A percentile compares a stretch with the other conserved stretches of the same genome.
phyloP scores from a whole-genome alignment of 208 protist genomes.

The Wallacemonas sp. region DNA sequence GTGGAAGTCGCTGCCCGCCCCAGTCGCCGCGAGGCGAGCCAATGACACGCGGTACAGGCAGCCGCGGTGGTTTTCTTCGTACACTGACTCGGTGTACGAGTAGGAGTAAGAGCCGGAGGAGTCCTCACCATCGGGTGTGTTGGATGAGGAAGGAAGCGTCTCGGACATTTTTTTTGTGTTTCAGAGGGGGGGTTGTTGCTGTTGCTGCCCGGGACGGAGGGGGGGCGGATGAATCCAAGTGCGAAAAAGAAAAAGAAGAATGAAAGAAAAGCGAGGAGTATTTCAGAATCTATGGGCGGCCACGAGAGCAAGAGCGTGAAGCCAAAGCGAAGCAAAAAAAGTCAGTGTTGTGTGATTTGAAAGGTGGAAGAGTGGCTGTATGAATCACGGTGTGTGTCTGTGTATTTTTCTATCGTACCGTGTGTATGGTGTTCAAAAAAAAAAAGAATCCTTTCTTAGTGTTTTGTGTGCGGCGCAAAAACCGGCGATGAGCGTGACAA shows the following conservation, averaged over 20 bases:
- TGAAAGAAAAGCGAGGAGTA: not conserved
- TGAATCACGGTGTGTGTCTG: too few relatives aligned
- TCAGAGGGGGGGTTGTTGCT: too few relatives aligned
- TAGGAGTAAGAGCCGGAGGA: constrained; percentile 7
- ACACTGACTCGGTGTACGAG: constrained; percentile 9
- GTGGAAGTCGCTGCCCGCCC: not conserved
- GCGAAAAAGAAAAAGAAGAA: not conserved
- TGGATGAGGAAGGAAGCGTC: not conserved
- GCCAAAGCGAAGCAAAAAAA: too few relatives aligned
- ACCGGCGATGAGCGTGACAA: too few relatives aligned
- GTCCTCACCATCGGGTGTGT: not conserved
- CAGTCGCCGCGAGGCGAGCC: not conserved
- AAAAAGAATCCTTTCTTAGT: not conserved
- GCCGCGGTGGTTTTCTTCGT: not conserved
- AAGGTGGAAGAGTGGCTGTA: too few relatives aligned
- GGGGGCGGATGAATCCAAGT: too few relatives aligned
- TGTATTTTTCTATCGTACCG: not conserved
- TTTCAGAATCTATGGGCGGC: too few relatives aligned
- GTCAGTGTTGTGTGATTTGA: too few relatives aligned
- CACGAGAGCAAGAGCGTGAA: too few relatives aligned
- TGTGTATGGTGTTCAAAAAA: not conserved
- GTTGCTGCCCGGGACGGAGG: too few relatives aligned
- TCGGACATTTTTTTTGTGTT: not conserved
- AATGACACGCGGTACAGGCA: not conserved
- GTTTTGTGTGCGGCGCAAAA: too few relatives aligned